These are phyloP conservation scores for Limnomonas spitsbergensis DNA, from an alignment of 139 green algal genomes.

Conservation along the genomic window DNA sequence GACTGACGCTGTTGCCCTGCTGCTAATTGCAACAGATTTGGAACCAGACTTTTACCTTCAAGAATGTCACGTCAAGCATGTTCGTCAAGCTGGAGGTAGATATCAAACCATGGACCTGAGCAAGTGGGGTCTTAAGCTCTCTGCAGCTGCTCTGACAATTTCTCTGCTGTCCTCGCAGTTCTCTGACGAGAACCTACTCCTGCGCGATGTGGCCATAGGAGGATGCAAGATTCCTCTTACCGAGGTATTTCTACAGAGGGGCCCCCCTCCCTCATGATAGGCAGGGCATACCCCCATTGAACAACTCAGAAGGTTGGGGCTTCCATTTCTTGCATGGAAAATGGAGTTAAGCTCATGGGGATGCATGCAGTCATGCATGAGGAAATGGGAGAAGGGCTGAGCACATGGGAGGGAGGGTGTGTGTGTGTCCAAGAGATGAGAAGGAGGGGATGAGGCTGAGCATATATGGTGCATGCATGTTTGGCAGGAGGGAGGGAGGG, in stretches of 20 bases:
- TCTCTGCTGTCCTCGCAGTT: slow-evolving; percentile 27
- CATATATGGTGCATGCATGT: too few species aligned
- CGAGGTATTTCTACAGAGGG: slow-evolving; percentile 7
- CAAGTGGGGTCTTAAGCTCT: not conserved
- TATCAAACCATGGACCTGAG: not conserved
- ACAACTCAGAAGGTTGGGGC: too few species aligned
- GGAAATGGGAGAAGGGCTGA: too few species aligned
- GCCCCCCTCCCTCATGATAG: too few species aligned
- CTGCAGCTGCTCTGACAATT: not conserved
- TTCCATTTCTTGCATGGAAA: too few species aligned
- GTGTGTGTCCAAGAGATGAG: too few species aligned
- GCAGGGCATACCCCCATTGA: too few species aligned
- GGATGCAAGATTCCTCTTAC: slow-evolving; percentile 30
- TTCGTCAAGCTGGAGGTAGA: slow-evolving; percentile 39
- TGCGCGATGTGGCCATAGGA: slow-evolving; percentile 41
- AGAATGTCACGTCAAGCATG: slow-evolving; percentile 17
- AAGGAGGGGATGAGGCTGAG: too few species aligned
- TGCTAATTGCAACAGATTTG: slow-evolving; percentile 17
- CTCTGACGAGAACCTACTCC: slow-evolving; percentile 43
- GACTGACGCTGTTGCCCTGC: not conserved
- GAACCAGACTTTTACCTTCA: slow-evolving; percentile 41
- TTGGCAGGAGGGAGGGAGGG: too few species aligned
- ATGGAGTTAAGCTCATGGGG: too few species aligned
- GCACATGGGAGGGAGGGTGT: too few species aligned
- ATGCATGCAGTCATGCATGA: too few species aligned